phyloP scores from a whole-genome alignment of 1,139 yeast genomes.

The Diutina sp. region DNA sequence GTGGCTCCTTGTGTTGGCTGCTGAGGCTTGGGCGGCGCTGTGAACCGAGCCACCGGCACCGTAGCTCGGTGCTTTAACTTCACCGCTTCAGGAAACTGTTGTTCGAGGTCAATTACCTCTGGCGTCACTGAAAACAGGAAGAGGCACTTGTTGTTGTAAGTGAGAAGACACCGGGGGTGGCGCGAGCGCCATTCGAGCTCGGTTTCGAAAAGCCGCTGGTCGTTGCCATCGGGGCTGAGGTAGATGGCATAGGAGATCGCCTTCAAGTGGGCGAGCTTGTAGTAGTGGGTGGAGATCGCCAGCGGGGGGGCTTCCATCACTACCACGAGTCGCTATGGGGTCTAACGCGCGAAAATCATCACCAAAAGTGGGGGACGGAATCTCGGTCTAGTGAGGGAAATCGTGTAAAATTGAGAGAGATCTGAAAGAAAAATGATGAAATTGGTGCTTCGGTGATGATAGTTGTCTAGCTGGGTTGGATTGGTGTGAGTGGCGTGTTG shows the following conservation, averaged over 20 bases:
- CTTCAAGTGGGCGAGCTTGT: slow-evolving; percentile 26
- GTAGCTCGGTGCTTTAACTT: slow-evolving; percentile 14
- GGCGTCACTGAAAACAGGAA: slow-evolving; percentile 39
- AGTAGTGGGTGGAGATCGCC: slow-evolving; percentile 20
- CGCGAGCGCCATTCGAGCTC: slow-evolving; percentile 43
- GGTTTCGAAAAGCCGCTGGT: slow-evolving; percentile 39
- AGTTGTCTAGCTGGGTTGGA: too few species aligned
- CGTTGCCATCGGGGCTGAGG: slow-evolving; percentile 16
- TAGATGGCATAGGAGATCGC: slow-evolving; percentile 23
- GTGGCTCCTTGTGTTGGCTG: slow-evolving; percentile 5
- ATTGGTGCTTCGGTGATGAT: too few species aligned
- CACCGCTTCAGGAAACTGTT: slow-evolving; percentile 2
- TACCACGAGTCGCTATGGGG: background rate
- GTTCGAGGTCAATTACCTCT: slow-evolving; percentile 8
- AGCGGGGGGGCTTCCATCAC: slow-evolving; percentile 1
- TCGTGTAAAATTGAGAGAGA: too few species aligned
- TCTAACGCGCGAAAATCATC: background rate
- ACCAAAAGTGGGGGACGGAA: too few species aligned
- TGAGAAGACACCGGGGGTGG: slow-evolving; percentile 39
- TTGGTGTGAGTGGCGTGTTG: too few species aligned
- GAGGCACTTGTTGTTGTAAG: slow-evolving; percentile 47
- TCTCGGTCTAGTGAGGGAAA: too few species aligned
- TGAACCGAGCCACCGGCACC: slow-evolving; percentile 15
- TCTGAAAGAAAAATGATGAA: too few species aligned
- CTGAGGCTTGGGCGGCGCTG: slow-evolving; percentile 14